Conservation (phyloP, 2,329 filamentous ascomycete species). For the Zarea fungicola region DNA sequence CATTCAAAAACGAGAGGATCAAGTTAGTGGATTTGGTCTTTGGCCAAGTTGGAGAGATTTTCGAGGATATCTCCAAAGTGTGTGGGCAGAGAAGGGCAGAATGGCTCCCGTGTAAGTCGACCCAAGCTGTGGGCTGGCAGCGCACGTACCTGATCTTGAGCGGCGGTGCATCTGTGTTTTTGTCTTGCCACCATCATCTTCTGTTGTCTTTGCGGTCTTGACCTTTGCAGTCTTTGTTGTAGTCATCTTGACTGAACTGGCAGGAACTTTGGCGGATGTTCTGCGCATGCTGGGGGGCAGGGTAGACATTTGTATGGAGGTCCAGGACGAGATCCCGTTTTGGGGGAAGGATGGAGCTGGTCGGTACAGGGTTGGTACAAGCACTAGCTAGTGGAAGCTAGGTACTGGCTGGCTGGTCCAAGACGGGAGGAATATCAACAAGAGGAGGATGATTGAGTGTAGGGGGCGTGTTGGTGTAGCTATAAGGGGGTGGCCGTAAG, state of each 20-base stretch:
- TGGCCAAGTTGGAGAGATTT: constrained; percentile 5
- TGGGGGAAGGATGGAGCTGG: background rate
- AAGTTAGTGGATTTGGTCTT: constrained; percentile 32
- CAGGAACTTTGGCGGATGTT: constrained; percentile 43
- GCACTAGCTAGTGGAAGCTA: constrained; percentile 1
- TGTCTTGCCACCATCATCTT: constrained; percentile 53
- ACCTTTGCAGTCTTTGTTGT: constrained; percentile 54
- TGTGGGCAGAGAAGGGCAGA: constrained; percentile 12
- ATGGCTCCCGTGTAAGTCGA: constrained; percentile 26
- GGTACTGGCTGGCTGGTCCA: constrained; percentile 1
- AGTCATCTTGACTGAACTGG: constrained; percentile 53
- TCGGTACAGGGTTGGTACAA: constrained; percentile 8
- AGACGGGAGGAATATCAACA: constrained; percentile 1
- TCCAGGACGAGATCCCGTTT: background rate
- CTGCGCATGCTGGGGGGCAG: constrained; percentile 56
- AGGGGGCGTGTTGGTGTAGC: constrained; percentile 2
- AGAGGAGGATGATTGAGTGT: background rate
- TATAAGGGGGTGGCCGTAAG: background rate
- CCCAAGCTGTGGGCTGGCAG: background rate
- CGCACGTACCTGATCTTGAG: constrained; percentile 80
- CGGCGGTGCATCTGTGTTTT: constrained; percentile 87
- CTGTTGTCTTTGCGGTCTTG: constrained; percentile 49
- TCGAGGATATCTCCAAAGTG: background rate
- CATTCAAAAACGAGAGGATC: constrained; percentile 6
- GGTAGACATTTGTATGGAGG: constrained; percentile 59